Evolutionary conservation across 2,329 filamentous ascomycete species (phyloP), one percentile per base, ranked within the genome.

Genomic region (Calcarisporium arbuscula): DNA sequence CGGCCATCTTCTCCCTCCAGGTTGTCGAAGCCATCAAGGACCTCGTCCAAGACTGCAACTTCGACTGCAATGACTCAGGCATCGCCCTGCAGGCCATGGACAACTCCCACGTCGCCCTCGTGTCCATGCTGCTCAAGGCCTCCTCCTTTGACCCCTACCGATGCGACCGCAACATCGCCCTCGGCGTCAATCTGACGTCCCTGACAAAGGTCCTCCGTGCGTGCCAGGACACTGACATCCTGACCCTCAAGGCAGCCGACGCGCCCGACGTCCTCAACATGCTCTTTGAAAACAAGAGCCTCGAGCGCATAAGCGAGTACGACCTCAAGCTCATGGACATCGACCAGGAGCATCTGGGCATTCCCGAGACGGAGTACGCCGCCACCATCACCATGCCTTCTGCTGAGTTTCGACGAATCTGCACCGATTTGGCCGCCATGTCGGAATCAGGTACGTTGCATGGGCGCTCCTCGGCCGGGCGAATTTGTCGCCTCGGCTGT

Each of bases 291-390:
- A 94, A 80, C 71, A 70, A 76, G 47, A 80, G 83, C 56, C 85
- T 78, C 53, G 92, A 98, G 65, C 77, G 92, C 48, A 77, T 98
- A 58, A 94, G 86, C 76, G 94, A 98, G 72, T 98, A 98, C 63
- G 92, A 98, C 64, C 85, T 98, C 66, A 98, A 98, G 76, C 80
- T 98, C 61, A 98, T 98, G 92, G 92, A 98, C 62, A 98, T 98
- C 62, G 92, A 98, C 67, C 94, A 98, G 70, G 92, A 98, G 74
- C 92, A 98, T 64, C 70, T 98, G 65, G 92, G 92, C 44, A 98
- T 98, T 52, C 92, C 92, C 12, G 90, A 98, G 53, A 98, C 94
- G n/a, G 92, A 98, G 56, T 98, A 98, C 58, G 84, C 88, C 25
- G 85, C 92, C 30, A 92, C 85, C 14, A 85, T 98, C 46, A 71